These are phyloP conservation scores for Sambucus nigra DNA, from an alignment of 129 eudicot genomes.

Conservation along the genomic window DNA sequence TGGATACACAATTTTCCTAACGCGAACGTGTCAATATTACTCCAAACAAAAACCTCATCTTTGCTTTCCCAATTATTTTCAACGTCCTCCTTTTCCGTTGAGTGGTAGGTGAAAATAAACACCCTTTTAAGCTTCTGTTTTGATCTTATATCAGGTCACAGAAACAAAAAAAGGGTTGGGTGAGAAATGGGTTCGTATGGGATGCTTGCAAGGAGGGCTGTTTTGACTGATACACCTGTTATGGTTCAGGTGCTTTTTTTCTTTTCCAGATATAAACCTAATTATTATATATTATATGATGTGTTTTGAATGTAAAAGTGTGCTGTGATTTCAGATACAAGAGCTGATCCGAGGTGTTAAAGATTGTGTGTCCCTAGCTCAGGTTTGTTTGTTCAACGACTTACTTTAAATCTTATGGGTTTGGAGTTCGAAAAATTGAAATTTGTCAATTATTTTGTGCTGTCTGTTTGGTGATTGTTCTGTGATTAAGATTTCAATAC, in stretches of 20 bases:
- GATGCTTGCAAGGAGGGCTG: constrained; percentile 75
- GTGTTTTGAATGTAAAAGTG: background rate
- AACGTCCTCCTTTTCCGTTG: background rate
- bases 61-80: no score
- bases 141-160: background rate
- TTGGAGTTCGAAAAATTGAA: constrained; percentile 10
- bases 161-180: constrained; percentile 6
- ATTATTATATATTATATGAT: no score
- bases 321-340: constrained; percentile 61
- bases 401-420: background rate
- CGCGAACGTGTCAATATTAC: no score
- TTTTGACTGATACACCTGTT: constrained; percentile 66
- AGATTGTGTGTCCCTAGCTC: constrained; percentile 82
- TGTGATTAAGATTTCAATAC: background rate
- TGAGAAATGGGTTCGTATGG: constrained; percentile 72
- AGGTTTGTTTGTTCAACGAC: constrained; percentile 40
- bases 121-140: background rate
- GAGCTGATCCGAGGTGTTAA: constrained; percentile 61
- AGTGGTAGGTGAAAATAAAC: constrained; percentile 24
- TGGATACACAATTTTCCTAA: no score
- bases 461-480: background rate
- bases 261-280: constrained; percentile 7
- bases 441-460: constrained; percentile 10
- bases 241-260: constrained; percentile 78
- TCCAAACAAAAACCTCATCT: no score